Conservation (phyloP, 768 basidiomycete genomes). For the Lactifluus echinatus region DNA sequence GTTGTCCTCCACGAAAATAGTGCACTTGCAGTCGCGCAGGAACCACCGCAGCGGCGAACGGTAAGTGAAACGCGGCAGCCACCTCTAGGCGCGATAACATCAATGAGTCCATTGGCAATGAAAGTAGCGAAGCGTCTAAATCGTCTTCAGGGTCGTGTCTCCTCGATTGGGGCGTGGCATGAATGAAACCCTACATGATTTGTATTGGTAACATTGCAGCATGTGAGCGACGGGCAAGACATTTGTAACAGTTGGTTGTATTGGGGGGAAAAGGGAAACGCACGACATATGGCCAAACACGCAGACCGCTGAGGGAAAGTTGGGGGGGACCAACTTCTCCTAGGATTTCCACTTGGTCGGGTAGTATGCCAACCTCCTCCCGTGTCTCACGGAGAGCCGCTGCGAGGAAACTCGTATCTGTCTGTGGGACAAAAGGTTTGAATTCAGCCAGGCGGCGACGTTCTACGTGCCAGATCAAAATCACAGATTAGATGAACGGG, state of each 20-base stretch:
- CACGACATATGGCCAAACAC: conserved; percentile 74
- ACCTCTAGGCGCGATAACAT: conserved; percentile 56
- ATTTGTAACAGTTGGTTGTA: conserved; percentile 16
- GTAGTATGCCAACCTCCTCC: conserved; percentile 61
- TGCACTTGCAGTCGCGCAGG: conserved; percentile 40
- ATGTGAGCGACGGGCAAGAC: not conserved
- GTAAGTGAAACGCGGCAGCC: conserved; percentile 61
- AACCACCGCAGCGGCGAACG: conserved; percentile 43
- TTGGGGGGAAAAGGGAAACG: conserved; percentile 25
- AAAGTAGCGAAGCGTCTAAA: conserved; percentile 43
- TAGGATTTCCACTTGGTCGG: conserved; percentile 54
- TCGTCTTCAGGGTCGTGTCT: conserved; percentile 19
- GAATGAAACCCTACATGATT: conserved; percentile 26
- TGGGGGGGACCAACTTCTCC: conserved; percentile 59
- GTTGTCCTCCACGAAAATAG: conserved; percentile 45
- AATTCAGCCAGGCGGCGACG: conserved; percentile 14
- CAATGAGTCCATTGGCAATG: conserved; percentile 45
- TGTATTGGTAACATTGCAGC: not conserved
- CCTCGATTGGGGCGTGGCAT: conserved; percentile 12
- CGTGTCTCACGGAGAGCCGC: conserved; percentile 64
- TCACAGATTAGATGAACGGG: not conserved
- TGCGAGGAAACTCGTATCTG: conserved; percentile 42
- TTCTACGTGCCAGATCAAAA: not conserved
- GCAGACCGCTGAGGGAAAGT: conserved; percentile 45
- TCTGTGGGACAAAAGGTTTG: conserved; percentile 27